Evolutionary conservation across 2,329 filamentous ascomycete species (phyloP).

Genomic region (Calonectria pseudoturangicola): DNA sequence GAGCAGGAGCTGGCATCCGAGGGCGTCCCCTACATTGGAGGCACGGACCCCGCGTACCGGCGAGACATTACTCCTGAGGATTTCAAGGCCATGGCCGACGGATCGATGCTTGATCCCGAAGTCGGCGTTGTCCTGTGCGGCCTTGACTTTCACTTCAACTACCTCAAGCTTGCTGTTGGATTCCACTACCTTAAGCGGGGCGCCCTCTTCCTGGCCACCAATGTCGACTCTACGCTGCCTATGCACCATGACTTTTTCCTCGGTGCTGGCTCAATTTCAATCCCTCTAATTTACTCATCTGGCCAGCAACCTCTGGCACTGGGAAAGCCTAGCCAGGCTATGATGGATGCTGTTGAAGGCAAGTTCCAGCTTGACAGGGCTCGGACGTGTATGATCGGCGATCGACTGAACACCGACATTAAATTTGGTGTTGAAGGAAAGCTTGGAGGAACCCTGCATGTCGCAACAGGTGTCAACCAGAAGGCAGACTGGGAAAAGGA

Average conservation of each 20-base stretch:
- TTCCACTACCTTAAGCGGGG: slow-evolving; percentile 90
- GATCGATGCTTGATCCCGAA: slow-evolving; percentile 86
- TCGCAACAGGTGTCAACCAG: slow-evolving; percentile 91
- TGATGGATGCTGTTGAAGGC: slow-evolving; percentile 99
- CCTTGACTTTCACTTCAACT: slow-evolving; percentile 96
- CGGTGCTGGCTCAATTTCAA: slow-evolving; percentile 88
- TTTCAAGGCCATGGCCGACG: slow-evolving; percentile 85
- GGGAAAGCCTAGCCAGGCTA: slow-evolving; percentile 97
- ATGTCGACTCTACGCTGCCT: slow-evolving; percentile 92
- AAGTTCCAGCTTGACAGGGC: slow-evolving; percentile 92
- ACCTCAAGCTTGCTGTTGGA: slow-evolving; percentile 90
- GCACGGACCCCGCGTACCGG: slow-evolving; percentile 86
- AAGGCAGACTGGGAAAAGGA: slow-evolving; percentile 87
- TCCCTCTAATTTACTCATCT: slow-evolving; percentile 84
- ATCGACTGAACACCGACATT: slow-evolving; percentile 96
- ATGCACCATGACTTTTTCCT: slow-evolving; percentile 90
- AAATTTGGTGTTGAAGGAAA: slow-evolving; percentile 94
- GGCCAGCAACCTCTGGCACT: slow-evolving; percentile 83
- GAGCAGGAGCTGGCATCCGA: slow-evolving; percentile 91
- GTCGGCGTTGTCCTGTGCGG: slow-evolving; percentile 93
- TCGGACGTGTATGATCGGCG: slow-evolving; percentile 95
- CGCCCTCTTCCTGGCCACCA: slow-evolving; percentile 93
- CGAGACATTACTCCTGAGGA: slow-evolving; percentile 88
- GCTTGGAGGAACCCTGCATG: slow-evolving; percentile 91
- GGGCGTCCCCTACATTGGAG: slow-evolving; percentile 86